phyloP scores from a whole-genome alignment of 352 stramenopile genomes.

The Peronospora destructor region DNA sequence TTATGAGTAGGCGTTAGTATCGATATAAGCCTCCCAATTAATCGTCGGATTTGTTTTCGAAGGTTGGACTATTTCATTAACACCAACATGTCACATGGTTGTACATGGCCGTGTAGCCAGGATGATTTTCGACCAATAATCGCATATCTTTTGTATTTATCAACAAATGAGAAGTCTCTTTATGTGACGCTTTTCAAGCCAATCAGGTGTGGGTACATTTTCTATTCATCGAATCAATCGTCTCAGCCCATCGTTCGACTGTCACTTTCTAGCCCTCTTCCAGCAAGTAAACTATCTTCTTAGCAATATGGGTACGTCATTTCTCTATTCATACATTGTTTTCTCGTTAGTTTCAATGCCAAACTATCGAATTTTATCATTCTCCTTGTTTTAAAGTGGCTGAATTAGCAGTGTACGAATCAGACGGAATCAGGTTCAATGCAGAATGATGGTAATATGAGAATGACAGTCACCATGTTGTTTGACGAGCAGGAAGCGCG shows the following conservation, averaged over 20 bases:
- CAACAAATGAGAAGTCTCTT: no score
- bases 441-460: conserved; percentile 10
- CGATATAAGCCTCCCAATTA: no score
- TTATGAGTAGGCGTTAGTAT: no score
- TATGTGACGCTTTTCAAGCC: conserved; percentile 9
- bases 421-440: not conserved
- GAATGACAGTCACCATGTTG: conserved; percentile 2
- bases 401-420: conserved; percentile 21
- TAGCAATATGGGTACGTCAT: conserved; percentile 20
- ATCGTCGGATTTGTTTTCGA: no score
- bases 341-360: not conserved
- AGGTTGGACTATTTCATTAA: no score
- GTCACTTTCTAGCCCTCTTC: not conserved
- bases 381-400: conserved; percentile 9
- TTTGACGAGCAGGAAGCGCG: conserved; percentile 25
- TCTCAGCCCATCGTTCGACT: not conserved
- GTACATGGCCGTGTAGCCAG: no score
- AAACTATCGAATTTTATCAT: not conserved
- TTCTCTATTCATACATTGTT: not conserved
- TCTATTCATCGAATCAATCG: conserved; percentile 19
- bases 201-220: conserved; percentile 24
- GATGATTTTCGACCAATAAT: no score
- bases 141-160: no score
- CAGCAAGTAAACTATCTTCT: not conserved
- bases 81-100: no score